Conservation (phyloP, 2,329 filamentous ascomycete species). For the Talaromyces sp. region DNA sequence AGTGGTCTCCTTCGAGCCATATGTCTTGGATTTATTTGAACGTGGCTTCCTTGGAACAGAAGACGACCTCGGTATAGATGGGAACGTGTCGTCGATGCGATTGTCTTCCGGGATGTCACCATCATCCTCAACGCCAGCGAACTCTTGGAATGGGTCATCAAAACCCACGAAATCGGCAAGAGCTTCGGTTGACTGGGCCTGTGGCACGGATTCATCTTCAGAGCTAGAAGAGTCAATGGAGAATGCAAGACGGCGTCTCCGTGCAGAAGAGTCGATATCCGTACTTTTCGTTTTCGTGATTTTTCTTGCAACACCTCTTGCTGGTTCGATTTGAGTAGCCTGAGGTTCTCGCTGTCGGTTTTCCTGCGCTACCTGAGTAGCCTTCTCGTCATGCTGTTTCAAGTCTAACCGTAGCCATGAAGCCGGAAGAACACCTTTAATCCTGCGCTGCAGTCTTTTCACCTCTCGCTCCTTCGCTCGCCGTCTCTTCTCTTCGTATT, state of each 20-base stretch:
- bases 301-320: constrained; percentile 30
- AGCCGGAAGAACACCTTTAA: constrained; percentile 46
- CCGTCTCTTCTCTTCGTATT: constrained; percentile 16
- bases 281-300: constrained; percentile 20
- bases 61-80: constrained; percentile 20
- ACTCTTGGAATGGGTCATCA: constrained; percentile 17
- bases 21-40: constrained; percentile 6
- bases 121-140: constrained; percentile 13
- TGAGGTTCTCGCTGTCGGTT: constrained; percentile 17
- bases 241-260: constrained; percentile 14
- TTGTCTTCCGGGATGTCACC: constrained; percentile 38
- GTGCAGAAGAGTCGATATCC: constrained; percentile 13
- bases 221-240: constrained; percentile 26
- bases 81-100: constrained; percentile 38
- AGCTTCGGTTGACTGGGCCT: constrained; percentile 11
- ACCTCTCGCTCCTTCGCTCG: constrained; percentile 22
- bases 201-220: constrained; percentile 19
- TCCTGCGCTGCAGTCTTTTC: constrained; percentile 33
- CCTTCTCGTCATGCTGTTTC: constrained; percentile 25
- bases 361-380: constrained; percentile 13
- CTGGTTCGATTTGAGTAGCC: constrained; percentile 17
- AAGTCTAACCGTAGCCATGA: constrained; percentile 43
- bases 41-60: constrained; percentile 8
- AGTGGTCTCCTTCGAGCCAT: not conserved
- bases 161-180: constrained; percentile 17